phyloP scores from a whole-genome alignment of 345 rosid species.

The Eucalyptus lansdowneana region DNA sequence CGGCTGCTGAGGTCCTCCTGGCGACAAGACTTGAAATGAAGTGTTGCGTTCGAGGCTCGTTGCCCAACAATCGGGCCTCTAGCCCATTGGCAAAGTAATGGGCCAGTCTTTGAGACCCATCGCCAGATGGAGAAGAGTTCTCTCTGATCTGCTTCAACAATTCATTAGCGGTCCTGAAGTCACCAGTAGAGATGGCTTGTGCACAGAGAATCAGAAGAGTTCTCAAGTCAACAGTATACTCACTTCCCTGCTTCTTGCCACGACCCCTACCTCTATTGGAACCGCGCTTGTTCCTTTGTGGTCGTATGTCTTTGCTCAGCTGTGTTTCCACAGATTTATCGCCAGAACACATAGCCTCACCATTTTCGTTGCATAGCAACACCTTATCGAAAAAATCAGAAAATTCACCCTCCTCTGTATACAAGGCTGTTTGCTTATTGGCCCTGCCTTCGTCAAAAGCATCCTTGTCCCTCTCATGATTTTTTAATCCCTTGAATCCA shows the following conservation, averaged over 20 bases:
- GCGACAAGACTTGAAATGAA: not conserved
- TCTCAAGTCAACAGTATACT: slow-evolving; percentile 51
- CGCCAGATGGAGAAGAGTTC: slow-evolving; percentile 56
- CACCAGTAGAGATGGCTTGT: slow-evolving; percentile 55
- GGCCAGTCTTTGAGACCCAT: slow-evolving; percentile 70
- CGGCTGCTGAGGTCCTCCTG: not conserved
- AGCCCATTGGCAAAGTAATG: slow-evolving; percentile 76
- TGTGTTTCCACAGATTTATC: not conserved
- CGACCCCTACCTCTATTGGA: slow-evolving; percentile 6
- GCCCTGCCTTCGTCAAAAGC: slow-evolving; percentile 42
- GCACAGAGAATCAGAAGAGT: slow-evolving; percentile 60
- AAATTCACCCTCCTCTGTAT: slow-evolving; percentile 30
- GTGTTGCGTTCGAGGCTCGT: slow-evolving; percentile 15
- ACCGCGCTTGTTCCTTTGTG: slow-evolving; percentile 2
- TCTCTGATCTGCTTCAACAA: slow-evolving; percentile 67
- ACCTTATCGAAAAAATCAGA: slow-evolving; percentile 64
- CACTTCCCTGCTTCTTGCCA: slow-evolving; percentile 27
- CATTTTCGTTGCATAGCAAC: not conserved
- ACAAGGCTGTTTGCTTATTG: slow-evolving; percentile 39
- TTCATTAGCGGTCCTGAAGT: slow-evolving; percentile 56
- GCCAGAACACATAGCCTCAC: not conserved
- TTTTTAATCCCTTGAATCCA: slow-evolving; percentile 33
- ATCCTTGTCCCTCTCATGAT: slow-evolving; percentile 30
- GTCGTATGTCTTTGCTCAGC: not conserved
- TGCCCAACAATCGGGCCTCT: slow-evolving; percentile 54